Conservation (phyloP, 495 filamentous ascomycete genomes). For the Neurospora pannonica region DNA sequence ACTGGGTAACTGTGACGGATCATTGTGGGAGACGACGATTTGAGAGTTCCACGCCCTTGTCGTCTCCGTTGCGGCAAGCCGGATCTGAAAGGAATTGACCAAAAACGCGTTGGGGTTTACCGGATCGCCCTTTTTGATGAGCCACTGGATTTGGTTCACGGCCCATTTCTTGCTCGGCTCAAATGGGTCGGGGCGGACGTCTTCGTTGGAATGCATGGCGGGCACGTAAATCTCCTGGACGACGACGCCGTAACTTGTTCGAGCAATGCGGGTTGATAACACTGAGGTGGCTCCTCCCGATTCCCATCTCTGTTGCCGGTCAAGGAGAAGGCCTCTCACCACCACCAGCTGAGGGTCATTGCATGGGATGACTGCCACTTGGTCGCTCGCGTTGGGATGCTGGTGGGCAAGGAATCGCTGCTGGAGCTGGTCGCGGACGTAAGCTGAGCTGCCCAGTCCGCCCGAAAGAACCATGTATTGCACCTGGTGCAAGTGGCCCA, state of each 20-base stretch:
- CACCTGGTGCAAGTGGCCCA: slow-evolving; percentile 37
- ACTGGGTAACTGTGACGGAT: slow-evolving; percentile 30
- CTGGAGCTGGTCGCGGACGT: slow-evolving; percentile 40
- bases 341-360: slow-evolving; percentile 52
- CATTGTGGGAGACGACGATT: slow-evolving; percentile 40
- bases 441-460: slow-evolving; percentile 56
- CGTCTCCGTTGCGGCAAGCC: slow-evolving; percentile 31
- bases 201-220: slow-evolving; percentile 32
- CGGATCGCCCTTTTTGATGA: slow-evolving; percentile 41
- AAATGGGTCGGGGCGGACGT: slow-evolving; percentile 31
- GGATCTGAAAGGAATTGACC: slow-evolving; percentile 35
- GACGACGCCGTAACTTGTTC: slow-evolving; percentile 49
- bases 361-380: slow-evolving; percentile 37
- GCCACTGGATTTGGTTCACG: slow-evolving; percentile 46
- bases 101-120: slow-evolving; percentile 30
- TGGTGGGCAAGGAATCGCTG: slow-evolving; percentile 25
- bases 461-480: slow-evolving; percentile 52
- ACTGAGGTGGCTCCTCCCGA: slow-evolving; percentile 24
- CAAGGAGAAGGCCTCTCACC: slow-evolving; percentile 45
- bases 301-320: slow-evolving; percentile 42
- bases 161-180: slow-evolving; percentile 38
- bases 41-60: slow-evolving; percentile 33
- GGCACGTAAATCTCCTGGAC: slow-evolving; percentile 39
- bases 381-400: slow-evolving; percentile 27
- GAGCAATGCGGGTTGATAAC: slow-evolving; percentile 39